Conservation (phyloP, 2,329 filamentous ascomycete species). For the Pseudogymnoascus sp. region DNA sequence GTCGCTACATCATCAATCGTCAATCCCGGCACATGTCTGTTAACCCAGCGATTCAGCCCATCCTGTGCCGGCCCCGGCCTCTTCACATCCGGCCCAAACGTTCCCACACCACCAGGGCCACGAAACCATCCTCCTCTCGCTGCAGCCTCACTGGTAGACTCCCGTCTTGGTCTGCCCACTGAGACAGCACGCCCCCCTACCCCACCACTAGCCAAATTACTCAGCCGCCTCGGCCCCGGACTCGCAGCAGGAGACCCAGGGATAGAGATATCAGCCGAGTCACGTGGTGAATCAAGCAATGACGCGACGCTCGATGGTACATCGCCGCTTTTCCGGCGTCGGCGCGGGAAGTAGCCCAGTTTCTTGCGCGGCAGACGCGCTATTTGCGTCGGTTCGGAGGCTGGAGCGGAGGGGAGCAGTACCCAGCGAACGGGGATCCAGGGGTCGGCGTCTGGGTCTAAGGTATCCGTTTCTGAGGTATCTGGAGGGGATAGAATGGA, state of each 20-base stretch:
- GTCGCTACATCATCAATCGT: conserved; percentile 19
- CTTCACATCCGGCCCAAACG: conserved; percentile 62
- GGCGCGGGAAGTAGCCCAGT: conserved; percentile 85
- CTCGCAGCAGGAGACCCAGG: background rate
- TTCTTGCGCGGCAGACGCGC: conserved; percentile 72
- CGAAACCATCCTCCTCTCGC: conserved; percentile 57
- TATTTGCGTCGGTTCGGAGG: conserved; percentile 68
- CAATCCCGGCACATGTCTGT: conserved; percentile 20
- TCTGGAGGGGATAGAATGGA: conserved; percentile 19
- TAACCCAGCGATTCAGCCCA: conserved; percentile 65
- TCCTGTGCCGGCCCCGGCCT: conserved; percentile 78
- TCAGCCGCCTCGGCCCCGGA: conserved; percentile 21
- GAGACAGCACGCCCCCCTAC: conserved; percentile 20
- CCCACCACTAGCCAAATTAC: conserved; percentile 30
- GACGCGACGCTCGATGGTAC: background rate
- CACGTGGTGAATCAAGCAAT: background rate
- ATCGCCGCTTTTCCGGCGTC: conserved; percentile 64
- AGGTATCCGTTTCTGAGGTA: background rate
- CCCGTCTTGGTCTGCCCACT: conserved; percentile 18
- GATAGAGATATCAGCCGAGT: conserved; percentile 47
- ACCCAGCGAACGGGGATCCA: conserved; percentile 93
- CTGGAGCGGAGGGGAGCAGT: conserved; percentile 59
- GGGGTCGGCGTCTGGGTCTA: conserved; percentile 43
- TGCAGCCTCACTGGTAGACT: conserved; percentile 30
- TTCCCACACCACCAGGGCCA: conserved; percentile 82